These are phyloP conservation scores for Ceriops zippeliana DNA, from an alignment of 345 rosid species.

Conservation along the genomic window DNA sequence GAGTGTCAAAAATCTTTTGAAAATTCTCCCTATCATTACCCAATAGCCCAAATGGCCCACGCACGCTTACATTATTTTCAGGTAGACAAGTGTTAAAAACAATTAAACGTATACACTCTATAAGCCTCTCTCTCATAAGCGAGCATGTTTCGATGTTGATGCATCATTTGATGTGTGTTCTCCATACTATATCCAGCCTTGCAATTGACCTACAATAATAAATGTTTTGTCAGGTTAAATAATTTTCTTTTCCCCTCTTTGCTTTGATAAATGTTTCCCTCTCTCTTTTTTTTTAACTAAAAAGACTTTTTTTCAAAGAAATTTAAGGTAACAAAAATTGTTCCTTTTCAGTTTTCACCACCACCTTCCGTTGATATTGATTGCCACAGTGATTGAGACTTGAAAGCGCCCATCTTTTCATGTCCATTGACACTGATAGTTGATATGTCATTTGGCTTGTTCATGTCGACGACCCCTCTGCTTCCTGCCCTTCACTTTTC, in stretches of 20 bases:
- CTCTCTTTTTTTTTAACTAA: background rate
- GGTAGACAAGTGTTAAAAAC: constrained; percentile 28
- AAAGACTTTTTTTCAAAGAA: background rate
- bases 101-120: background rate
- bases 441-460: constrained; percentile 54
- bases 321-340: background rate
- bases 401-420: constrained; percentile 90
- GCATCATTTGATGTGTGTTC: constrained; percentile 22
- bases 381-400: constrained; percentile 63
- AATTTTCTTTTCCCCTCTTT: background rate
- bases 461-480: constrained; percentile 36
- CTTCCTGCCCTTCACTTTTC: constrained; percentile 13
- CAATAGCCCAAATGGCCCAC: constrained; percentile 37
- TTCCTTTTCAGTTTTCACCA: constrained; percentile 25
- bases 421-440: constrained; percentile 70
- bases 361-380: constrained; percentile 39
- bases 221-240: background rate
- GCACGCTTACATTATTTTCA: constrained; percentile 36
- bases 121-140: background rate
- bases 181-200: background rate
- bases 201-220: background rate
- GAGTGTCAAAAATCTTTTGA: constrained; percentile 12
- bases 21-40: constrained; percentile 34
- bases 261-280: background rate
- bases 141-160: constrained; percentile 25